Evolutionary conservation across 306 rosid genomes (phyloP).

Genomic region (Casuarina glauca): DNA sequence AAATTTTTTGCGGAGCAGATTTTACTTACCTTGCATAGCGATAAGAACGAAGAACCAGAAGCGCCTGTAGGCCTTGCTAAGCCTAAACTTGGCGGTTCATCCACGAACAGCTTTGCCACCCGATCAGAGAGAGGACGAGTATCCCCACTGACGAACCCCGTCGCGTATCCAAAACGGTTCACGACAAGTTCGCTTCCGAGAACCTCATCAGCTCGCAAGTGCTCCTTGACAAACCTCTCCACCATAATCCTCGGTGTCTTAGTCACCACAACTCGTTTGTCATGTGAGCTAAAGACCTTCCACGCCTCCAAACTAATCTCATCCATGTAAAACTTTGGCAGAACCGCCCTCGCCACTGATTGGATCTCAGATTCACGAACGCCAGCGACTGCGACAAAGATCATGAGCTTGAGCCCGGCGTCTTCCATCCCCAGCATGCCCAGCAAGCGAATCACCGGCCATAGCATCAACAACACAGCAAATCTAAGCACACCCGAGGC

Average conservation of each 20-base stretch:
- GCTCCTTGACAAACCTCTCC: slow-evolving; percentile 80
- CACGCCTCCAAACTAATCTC: slow-evolving; percentile 68
- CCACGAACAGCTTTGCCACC: slow-evolving; percentile 40
- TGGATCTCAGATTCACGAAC: slow-evolving; percentile 52
- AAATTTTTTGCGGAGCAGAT: no score
- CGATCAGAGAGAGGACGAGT: slow-evolving; percentile 18
- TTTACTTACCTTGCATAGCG: slow-evolving; percentile 56
- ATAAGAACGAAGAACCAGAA: slow-evolving; percentile 34
- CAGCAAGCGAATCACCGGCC: slow-evolving; percentile 62
- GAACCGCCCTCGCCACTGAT: slow-evolving; percentile 76
- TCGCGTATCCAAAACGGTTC: slow-evolving; percentile 66
- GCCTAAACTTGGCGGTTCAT: slow-evolving; percentile 42
- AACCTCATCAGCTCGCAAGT: slow-evolving; percentile 70
- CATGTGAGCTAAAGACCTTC: slow-evolving; percentile 48
- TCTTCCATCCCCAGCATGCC: slow-evolving; percentile 41
- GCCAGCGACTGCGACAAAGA: slow-evolving; percentile 60
- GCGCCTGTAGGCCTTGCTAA: slow-evolving; percentile 41
- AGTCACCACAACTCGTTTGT: slow-evolving; percentile 57
- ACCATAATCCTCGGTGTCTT: slow-evolving; percentile 71
- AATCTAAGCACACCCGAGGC: slow-evolving; percentile 82
- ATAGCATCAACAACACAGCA: slow-evolving; percentile 44
- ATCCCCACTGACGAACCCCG: slow-evolving; percentile 49
- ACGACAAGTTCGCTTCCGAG: slow-evolving; percentile 56
- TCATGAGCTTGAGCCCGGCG: slow-evolving; percentile 47
- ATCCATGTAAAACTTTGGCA: slow-evolving; percentile 85